Percentiles rank a stretch among this genome's conserved stretches.
These are phyloP conservation scores for Paraphaeosphaeria minitans DNA, from an alignment of 2,329 filamentous ascomycete genomes.

Conservation along the genomic window DNA sequence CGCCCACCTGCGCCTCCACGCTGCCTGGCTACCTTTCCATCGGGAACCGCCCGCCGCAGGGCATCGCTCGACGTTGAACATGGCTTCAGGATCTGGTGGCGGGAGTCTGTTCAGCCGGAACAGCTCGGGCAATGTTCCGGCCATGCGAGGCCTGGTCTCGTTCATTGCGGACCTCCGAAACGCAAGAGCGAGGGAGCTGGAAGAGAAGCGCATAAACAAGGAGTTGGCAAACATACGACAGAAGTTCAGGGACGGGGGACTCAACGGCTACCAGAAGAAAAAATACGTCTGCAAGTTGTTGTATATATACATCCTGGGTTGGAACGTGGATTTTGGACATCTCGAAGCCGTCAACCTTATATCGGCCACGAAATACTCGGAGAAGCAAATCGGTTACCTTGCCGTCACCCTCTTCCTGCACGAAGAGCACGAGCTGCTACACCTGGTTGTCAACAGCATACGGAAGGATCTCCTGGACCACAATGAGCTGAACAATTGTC, in stretches of 20 bases:
- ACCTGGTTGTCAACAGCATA: constrained; percentile 98
- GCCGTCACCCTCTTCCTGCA: constrained; percentile 97
- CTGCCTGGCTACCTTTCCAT: constrained; percentile 35
- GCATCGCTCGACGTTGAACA: constrained; percentile 39
- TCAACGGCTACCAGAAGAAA: constrained; percentile 98
- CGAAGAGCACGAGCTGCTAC: constrained; percentile 93
- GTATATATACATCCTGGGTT: constrained; percentile 98
- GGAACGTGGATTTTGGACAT: constrained; percentile 98
- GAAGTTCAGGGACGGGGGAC: constrained; percentile 94
- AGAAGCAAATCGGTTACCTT: constrained; percentile 98
- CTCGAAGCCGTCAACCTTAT: constrained; percentile 98
- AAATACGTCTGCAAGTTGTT: constrained; percentile 99
- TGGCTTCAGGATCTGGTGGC: constrained; percentile 46
- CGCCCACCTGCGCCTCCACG: constrained; percentile 17
- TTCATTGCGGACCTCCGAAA: constrained; percentile 98
- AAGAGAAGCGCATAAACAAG: constrained; percentile 99
- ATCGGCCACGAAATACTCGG: constrained; percentile 94
- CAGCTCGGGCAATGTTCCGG: constrained; percentile 48
- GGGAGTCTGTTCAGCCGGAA: constrained; percentile 49
- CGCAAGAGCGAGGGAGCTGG: constrained; percentile 89
- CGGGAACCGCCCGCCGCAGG: constrained; percentile 40
- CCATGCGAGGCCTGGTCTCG: constrained; percentile 75
- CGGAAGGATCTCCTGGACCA: constrained; percentile 92
- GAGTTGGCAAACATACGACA: constrained; percentile 97
- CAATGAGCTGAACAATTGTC: constrained; percentile 96